phyloP scores from a whole-genome alignment of 257 asterid genomes.

The Lycium ferocissimum region DNA sequence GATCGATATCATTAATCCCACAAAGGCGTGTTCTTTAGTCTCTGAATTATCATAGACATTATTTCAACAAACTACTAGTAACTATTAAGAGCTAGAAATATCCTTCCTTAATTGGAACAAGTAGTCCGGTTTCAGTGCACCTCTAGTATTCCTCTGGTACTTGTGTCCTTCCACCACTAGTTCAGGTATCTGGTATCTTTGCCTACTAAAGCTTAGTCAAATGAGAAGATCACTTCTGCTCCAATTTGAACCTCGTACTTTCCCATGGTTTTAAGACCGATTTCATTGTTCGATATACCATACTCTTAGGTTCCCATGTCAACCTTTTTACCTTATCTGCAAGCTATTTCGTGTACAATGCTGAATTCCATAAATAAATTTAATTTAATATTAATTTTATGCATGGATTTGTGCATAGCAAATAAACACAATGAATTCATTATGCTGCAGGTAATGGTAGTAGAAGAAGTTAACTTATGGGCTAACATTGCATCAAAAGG shows the following conservation, averaged over 20 bases:
- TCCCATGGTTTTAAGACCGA: neutral
- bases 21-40: neutral
- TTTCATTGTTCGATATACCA: no score
- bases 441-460: neutral
- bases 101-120: no score
- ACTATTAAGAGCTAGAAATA: neutral
- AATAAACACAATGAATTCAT: neutral
- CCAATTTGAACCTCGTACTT: neutral
- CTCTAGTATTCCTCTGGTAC: no score
- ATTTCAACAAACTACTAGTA: neutral
- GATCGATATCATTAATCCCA: no score
- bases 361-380: neutral
- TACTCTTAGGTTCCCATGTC: neutral
- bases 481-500: constrained; percentile 26
- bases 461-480: constrained; percentile 20
- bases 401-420: neutral
- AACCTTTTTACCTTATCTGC: neutral
- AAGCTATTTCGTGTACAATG: neutral
- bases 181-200: no score
- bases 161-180: no score
- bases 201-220: no score
- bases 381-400: neutral
- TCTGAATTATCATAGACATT: neutral
- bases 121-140: no score
- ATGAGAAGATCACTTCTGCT: neutral